These are phyloP conservation scores for Articulospora tetracladia DNA, from an alignment of 495 filamentous ascomycete species.

Conservation along the genomic window DNA sequence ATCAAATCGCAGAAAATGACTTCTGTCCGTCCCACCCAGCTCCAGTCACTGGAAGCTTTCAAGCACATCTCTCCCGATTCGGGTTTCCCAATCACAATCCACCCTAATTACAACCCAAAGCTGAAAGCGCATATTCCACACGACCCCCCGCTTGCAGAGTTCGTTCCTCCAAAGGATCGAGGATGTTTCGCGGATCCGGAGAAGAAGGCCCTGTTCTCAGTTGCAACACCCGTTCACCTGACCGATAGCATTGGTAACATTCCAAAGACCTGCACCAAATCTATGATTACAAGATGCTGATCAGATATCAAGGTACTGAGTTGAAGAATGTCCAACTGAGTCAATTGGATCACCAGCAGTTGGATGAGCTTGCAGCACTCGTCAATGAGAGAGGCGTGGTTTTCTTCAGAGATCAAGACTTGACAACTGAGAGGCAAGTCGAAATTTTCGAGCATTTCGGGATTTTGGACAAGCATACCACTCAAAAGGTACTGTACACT, in stretches of 20 bases:
- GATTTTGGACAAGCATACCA: slow-evolving; percentile 29
- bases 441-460: slow-evolving; percentile 50
- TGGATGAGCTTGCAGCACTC: slow-evolving; percentile 43
- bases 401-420: slow-evolving; percentile 46
- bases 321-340: slow-evolving; percentile 44
- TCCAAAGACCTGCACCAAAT: slow-evolving; percentile 1
- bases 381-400: slow-evolving; percentile 44
- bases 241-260: slow-evolving; percentile 44
- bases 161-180: slow-evolving; percentile 42
- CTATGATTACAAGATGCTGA: slow-evolving; percentile 9
- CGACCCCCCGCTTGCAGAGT: slow-evolving; percentile 36
- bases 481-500: slow-evolving; percentile 7
- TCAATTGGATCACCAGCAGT: slow-evolving; percentile 33
- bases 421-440: slow-evolving; percentile 48
- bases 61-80: slow-evolving; percentile 23
- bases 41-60: slow-evolving; percentile 20
- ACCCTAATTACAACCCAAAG: slow-evolving; percentile 29
- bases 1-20: slow-evolving; percentile 3
- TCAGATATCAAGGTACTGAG: slow-evolving; percentile 31
- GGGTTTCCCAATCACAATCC: slow-evolving; percentile 14
- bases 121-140: slow-evolving; percentile 42
- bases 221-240: slow-evolving; percentile 39
- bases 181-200: slow-evolving; percentile 47
- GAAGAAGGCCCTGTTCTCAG: slow-evolving; percentile 44
- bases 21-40: slow-evolving; percentile 6